phyloP scores from a whole-genome alignment of 176 grass and related monocot species.

The Oryza rufipogon region DNA sequence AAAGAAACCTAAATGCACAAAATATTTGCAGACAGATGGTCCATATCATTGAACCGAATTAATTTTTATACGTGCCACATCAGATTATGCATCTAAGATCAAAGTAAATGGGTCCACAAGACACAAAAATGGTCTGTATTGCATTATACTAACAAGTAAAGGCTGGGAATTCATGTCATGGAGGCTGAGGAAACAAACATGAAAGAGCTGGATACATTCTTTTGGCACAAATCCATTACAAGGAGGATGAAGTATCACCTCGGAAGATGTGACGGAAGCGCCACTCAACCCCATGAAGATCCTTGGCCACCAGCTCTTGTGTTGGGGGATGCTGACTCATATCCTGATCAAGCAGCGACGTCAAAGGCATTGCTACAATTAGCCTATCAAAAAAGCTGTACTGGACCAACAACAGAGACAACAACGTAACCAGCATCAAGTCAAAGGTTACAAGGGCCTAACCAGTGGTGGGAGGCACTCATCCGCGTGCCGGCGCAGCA shows the following conservation, averaged over 20 bases:
- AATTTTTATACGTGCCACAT: background rate
- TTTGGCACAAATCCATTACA: slow-evolving; percentile 7
- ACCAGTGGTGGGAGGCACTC: slow-evolving; percentile 93
- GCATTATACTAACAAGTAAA: slow-evolving; percentile 13
- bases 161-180: background rate
- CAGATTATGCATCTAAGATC: slow-evolving; percentile 6
- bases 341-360: slow-evolving; percentile 59
- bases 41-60: slow-evolving; percentile 9
- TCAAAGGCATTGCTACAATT: slow-evolving; percentile 28
- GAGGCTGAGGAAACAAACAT: slow-evolving; percentile 4
- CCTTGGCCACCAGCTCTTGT: slow-evolving; percentile 85
- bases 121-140: background rate
- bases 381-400: background rate
- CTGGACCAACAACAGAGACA: slow-evolving; percentile 13
- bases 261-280: slow-evolving; percentile 95
- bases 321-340: slow-evolving; percentile 86
- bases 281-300: slow-evolving; percentile 84
- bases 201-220: background rate
- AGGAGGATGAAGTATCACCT: slow-evolving; percentile 48
- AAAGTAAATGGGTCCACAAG: background rate
- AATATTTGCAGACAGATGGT: background rate
- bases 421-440: slow-evolving; percentile 1
- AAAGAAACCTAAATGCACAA: slow-evolving; percentile 2
- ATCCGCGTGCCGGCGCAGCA: slow-evolving; percentile 81
- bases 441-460: slow-evolving; percentile 23